phyloP scores from a whole-genome alignment of 306 rosid genomes.

The Corylus americana region DNA sequence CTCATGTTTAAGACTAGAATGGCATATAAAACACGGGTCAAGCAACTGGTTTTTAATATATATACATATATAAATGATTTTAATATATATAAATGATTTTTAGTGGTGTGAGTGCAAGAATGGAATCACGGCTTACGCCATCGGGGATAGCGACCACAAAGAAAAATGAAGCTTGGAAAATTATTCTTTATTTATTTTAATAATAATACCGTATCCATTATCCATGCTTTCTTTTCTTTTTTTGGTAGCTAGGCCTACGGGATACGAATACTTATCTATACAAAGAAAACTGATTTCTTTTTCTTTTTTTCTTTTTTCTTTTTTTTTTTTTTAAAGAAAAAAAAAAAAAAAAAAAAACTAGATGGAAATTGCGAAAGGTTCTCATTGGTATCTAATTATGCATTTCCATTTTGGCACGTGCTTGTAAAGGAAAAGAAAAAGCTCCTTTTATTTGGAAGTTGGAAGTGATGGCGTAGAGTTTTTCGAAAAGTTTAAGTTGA shows the following conservation, averaged over 20 bases:
- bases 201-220: background rate
- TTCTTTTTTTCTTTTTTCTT: background rate
- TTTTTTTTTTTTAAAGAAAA: background rate
- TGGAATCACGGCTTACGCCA: slow-evolving; percentile 44
- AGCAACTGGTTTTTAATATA: slow-evolving; percentile 18
- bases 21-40: slow-evolving; percentile 38
- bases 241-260: background rate
- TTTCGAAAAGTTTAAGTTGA: too few species aligned
- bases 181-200: background rate
- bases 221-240: background rate
- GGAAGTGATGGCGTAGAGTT: background rate
- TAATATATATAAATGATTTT: background rate
- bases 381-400: background rate
- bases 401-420: background rate
- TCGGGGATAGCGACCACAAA: background rate
- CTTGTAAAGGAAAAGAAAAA: background rate
- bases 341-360: too few species aligned
- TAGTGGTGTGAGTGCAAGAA: background rate
- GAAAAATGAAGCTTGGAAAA: too few species aligned
- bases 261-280: background rate
- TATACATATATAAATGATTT: background rate
- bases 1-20: background rate
- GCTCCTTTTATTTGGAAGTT: background rate
- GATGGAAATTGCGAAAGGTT: background rate
- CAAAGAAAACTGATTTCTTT: background rate